These are phyloP conservation scores for Tolypocladium cylindrosporum DNA, from an alignment of 2,329 filamentous ascomycete species.

Conservation along the genomic window DNA sequence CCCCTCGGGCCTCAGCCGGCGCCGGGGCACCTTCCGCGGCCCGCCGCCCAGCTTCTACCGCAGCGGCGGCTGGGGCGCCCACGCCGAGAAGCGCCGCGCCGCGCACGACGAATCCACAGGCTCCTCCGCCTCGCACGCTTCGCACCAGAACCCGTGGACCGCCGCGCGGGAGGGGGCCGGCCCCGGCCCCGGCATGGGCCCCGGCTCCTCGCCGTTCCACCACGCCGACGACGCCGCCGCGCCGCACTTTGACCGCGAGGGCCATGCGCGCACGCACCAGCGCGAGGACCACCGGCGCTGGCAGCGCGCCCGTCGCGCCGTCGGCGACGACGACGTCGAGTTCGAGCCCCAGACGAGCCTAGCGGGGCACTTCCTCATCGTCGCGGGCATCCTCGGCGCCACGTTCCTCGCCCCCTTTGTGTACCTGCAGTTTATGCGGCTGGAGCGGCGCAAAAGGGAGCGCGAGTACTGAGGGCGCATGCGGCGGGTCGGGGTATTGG, in stretches of 20 bases:
- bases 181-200: slow-evolving; percentile 41
- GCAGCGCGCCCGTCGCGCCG: slow-evolving; percentile 26
- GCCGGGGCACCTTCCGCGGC: slow-evolving; percentile 67
- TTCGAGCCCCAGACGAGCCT: slow-evolving; percentile 31
- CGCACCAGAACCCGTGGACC: neutral
- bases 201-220: slow-evolving; percentile 40
- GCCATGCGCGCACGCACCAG: slow-evolving; percentile 66
- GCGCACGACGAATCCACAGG: slow-evolving; percentile 36
- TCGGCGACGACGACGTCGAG: slow-evolving; percentile 24
- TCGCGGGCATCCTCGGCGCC: slow-evolving; percentile 35
- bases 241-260: slow-evolving; percentile 67
- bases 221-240: slow-evolving; percentile 38
- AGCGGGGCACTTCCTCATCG: slow-evolving; percentile 36
- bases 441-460: slow-evolving; percentile 18
- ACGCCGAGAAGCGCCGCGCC: slow-evolving; percentile 47
- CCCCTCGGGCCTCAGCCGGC: slow-evolving; percentile 68
- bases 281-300: slow-evolving; percentile 42
- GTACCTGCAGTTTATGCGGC: slow-evolving; percentile 25
- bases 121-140: slow-evolving; percentile 1
- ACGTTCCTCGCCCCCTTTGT: slow-evolving; percentile 36
- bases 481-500: neutral
- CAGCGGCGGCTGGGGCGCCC: slow-evolving; percentile 65
- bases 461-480: neutral
- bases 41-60: slow-evolving; percentile 86
- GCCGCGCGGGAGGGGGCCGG: slow-evolving; percentile 5